phyloP scores from a whole-genome alignment of 306 rosid genomes.

The Prunus dulcis region DNA sequence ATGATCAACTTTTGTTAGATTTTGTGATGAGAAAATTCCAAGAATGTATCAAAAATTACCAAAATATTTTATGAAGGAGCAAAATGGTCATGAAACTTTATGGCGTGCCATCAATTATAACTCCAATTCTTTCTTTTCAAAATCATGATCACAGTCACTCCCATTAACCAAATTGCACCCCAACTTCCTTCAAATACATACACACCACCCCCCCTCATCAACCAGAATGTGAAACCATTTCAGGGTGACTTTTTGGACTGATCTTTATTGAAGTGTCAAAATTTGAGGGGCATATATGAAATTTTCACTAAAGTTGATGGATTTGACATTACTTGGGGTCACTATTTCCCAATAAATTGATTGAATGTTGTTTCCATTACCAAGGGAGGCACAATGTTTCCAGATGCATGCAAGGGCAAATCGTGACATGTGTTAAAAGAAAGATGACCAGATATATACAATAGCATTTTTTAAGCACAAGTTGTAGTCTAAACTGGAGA shows the following conservation, averaged over 20 bases:
- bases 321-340: constrained; percentile 78
- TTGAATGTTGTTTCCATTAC: constrained; percentile 33
- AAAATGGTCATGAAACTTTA: constrained; percentile 24
- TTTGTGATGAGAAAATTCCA: constrained; percentile 3
- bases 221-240: constrained; percentile 39
- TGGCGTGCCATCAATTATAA: constrained; percentile 37
- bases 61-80: constrained; percentile 6
- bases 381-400: constrained; percentile 22
- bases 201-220: constrained; percentile 41
- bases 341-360: constrained; percentile 43
- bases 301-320: constrained; percentile 53
- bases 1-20: constrained; percentile 1
- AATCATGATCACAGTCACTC: constrained; percentile 75
- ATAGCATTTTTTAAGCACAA: too few relatives aligned
- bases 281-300: constrained; percentile 34
- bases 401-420: background rate
- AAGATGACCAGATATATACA: background rate
- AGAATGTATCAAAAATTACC: constrained; percentile 15
- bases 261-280: constrained; percentile 54
- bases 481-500: too few relatives aligned
- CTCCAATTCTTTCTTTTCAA: constrained; percentile 46
- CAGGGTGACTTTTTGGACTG: constrained; percentile 35
- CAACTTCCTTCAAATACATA: constrained; percentile 24
- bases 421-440: background rate
- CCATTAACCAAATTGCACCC: constrained; percentile 64